Evolutionary conservation across 2,329 filamentous ascomycete species (phyloP), one percentile per base, ranked within the genome.

Genomic region (Colletotrichum graminicola): DNA sequence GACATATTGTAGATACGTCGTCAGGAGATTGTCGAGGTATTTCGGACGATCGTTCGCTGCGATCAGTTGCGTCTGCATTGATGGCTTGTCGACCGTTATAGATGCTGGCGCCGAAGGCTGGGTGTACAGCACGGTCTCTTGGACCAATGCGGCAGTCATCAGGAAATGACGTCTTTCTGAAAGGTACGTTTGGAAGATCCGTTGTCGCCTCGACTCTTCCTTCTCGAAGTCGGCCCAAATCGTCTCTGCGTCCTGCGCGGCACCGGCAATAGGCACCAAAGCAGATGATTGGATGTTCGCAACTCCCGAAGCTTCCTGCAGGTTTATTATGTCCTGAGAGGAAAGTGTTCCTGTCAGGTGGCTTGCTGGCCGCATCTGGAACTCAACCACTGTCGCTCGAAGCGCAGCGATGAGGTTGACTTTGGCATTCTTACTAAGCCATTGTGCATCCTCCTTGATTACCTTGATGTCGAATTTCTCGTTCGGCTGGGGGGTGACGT

Each of bases 391-490:
- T 3, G 91, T 91, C 54, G 97, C 86, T 71, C 96, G 90, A 76
- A 99, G 85, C 34, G 95, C 94, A 16, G 92, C 89, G 54, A 96
- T 85, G 79, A 98, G 91, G 80, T 96, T 94, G 74, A 98, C 90
- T 55, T 89, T 87, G 62, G 91, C 90, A 77, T 92, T 90, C 76
- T 92, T 90, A 81, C 94, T 95, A 73, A 99, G 84, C 94, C 95
- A 98, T 75, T 92, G 80, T 43, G 94, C 89, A 83, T 98, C 95
- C 57, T 90, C 89, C 82, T 97, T 97, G 79, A 98, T 90, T 77
- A 92, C 85, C 49, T 92, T 90, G 75, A 97, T 85, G 77, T 95
- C 90, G 78, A 92, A 93, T 67, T 89, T 88, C 51, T 89, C 87
- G 76, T 89, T 89, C 16, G 89, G 84, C 6, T 89, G 89, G 23